phyloP scores from a whole-genome alignment of 2,329 filamentous ascomycete species.

The Claviceps sp. region DNA sequence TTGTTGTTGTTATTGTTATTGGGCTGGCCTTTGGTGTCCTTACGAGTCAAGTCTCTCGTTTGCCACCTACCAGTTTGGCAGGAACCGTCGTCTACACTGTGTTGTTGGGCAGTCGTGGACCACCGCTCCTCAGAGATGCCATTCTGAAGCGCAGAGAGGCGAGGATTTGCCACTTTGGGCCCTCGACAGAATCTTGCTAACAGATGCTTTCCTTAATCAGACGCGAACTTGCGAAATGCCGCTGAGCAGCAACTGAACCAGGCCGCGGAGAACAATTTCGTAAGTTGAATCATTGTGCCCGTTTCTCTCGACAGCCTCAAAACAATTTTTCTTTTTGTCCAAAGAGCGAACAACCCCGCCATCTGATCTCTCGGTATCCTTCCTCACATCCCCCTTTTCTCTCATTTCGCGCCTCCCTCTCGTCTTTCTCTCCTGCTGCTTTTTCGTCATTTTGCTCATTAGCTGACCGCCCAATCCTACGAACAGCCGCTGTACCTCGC shows the following conservation, averaged over 20 bases:
- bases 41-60: not conserved
- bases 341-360: not conserved
- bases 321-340: not conserved
- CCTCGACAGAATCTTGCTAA: not conserved
- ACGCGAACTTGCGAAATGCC: constrained; percentile 76
- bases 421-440: not conserved
- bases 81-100: not conserved
- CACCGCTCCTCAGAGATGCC: not conserved
- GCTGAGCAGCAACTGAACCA: constrained; percentile 90
- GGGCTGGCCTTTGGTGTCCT: not conserved
- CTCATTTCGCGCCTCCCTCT: not conserved
- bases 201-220: constrained; percentile 41
- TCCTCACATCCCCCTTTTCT: not conserved
- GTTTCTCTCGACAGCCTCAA: not conserved
- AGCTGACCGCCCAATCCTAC: not conserved
- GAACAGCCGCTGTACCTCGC: constrained; percentile 77
- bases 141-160: not conserved
- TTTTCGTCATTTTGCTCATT: not conserved
- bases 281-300: constrained; percentile 32
- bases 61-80: not conserved
- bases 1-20: not conserved
- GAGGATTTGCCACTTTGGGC: not conserved
- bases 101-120: not conserved
- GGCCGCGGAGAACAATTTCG: constrained; percentile 90
- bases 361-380: not conserved